These are phyloP conservation scores for Pythium periplocum DNA, from an alignment of 352 stramenopile genomes.

Conservation along the genomic window DNA sequence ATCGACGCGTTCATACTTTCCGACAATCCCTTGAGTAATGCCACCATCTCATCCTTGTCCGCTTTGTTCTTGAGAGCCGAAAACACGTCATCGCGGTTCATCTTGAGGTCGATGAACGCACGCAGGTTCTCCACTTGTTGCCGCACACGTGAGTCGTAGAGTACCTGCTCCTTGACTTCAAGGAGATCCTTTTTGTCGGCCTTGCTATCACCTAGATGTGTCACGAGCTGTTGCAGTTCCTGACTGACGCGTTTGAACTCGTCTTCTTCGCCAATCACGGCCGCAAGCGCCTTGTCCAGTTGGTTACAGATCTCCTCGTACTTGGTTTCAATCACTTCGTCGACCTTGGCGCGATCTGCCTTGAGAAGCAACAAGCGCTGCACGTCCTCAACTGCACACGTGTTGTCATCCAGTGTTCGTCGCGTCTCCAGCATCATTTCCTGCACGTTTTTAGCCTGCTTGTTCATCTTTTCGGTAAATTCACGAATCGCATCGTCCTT, in stretches of 20 bases:
- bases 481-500: slow-evolving; percentile 79
- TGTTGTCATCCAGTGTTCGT: slow-evolving; percentile 80
- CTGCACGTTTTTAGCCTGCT: slow-evolving; percentile 75
- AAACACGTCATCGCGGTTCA: slow-evolving; percentile 85
- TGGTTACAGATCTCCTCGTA: slow-evolving; percentile 92
- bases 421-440: slow-evolving; percentile 85
- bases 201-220: slow-evolving; percentile 74
- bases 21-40: slow-evolving; percentile 72
- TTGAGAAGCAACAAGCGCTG: slow-evolving; percentile 75
- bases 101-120: slow-evolving; percentile 86
- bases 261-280: slow-evolving; percentile 83
- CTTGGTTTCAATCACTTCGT: slow-evolving; percentile 87
- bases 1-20: slow-evolving; percentile 83
- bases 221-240: slow-evolving; percentile 79
- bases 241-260: slow-evolving; percentile 84
- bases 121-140: slow-evolving; percentile 84
- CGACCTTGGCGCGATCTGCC: slow-evolving; percentile 73
- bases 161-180: slow-evolving; percentile 82
- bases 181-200: slow-evolving; percentile 82
- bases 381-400: slow-evolving; percentile 77
- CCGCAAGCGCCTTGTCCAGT: slow-evolving; percentile 82
- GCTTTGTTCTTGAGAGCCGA: slow-evolving; percentile 79
- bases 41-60: slow-evolving; percentile 82
- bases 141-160: slow-evolving; percentile 81
- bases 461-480: slow-evolving; percentile 76